phyloP scores from a whole-genome alignment of 257 asterid species.

The Vinca minor region DNA sequence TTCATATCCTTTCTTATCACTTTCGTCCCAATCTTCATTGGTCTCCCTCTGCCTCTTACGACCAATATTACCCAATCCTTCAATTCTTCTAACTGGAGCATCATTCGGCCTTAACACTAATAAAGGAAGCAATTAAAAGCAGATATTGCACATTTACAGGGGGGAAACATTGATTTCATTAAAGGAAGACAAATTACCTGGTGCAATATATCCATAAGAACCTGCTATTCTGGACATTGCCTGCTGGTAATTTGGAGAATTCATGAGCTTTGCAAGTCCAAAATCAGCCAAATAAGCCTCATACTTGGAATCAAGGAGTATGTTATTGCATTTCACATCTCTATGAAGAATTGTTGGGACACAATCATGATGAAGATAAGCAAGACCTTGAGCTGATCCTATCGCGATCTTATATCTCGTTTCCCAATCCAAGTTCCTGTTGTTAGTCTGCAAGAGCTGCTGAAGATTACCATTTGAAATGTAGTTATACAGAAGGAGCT shows the following conservation, averaged over 20 bases:
- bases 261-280: conserved; percentile 93
- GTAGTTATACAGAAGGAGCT: conserved; percentile 83
- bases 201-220: conserved; percentile 88
- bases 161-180: too few relatives aligned
- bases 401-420: conserved; percentile 80
- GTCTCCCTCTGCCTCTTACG: too few relatives aligned
- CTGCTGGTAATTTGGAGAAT: conserved; percentile 74
- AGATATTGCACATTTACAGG: too few relatives aligned
- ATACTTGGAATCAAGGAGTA: conserved; percentile 67
- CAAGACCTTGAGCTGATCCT: conserved; percentile 89
- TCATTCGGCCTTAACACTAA: too few relatives aligned
- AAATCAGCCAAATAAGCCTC: conserved; percentile 92
- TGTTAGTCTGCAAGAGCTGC: conserved; percentile 60
- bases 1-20: too few relatives aligned
- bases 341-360: conserved; percentile 80
- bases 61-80: too few relatives aligned
- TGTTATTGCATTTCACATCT: conserved; percentile 91
- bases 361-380: conserved; percentile 91
- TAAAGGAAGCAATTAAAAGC: too few relatives aligned
- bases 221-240: conserved; percentile 90
- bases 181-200: conserved; percentile 65
- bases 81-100: too few relatives aligned
- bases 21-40: too few relatives aligned
- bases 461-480: conserved; percentile 79
- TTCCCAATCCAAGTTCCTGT: conserved; percentile 85